Percentiles rank a stretch among this genome's conserved stretches.
These are phyloP conservation scores for Coniella vitis DNA, from an alignment of 2,329 filamentous ascomycete species.

Conservation along the genomic window DNA sequence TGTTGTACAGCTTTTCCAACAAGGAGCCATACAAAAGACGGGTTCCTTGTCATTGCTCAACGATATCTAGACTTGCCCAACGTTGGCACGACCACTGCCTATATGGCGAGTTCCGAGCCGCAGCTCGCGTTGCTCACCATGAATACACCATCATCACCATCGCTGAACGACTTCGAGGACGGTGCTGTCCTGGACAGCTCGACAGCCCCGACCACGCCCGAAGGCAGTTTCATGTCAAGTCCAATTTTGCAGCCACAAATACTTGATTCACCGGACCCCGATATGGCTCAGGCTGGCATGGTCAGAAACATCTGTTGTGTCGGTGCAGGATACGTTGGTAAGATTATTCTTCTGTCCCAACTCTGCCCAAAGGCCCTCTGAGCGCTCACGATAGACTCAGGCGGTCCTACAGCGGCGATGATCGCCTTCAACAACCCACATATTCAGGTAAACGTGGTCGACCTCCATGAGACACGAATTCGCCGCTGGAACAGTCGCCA, in stretches of 20 bases:
- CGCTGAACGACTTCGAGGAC: constrained; percentile 25
- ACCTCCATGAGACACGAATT: constrained; percentile 59
- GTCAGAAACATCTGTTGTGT: constrained; percentile 64
- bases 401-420: constrained; percentile 68
- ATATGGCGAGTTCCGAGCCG: neutral
- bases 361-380: neutral
- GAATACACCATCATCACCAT: constrained; percentile 20
- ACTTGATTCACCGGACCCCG: constrained; percentile 17
- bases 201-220: constrained; percentile 38
- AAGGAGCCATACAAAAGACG: neutral
- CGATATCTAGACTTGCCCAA: neutral
- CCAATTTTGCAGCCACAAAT: constrained; percentile 29
- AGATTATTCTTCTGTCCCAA: constrained; percentile 21
- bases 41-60: neutral
- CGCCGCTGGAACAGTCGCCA: constrained; percentile 66
- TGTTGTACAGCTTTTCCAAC: neutral
- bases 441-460: constrained; percentile 68
- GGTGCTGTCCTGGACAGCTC: constrained; percentile 26
- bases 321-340: constrained; percentile 70
- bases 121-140: neutral
- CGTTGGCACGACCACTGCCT: neutral
- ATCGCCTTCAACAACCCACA: constrained; percentile 67
- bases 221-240: constrained; percentile 35
- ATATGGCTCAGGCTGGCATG: constrained; percentile 14
- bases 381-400: constrained; percentile 28